These are phyloP conservation scores for Naganishia cerealis DNA, from an alignment of 1,284 basidiomycete genomes.

Conservation along the genomic window DNA sequence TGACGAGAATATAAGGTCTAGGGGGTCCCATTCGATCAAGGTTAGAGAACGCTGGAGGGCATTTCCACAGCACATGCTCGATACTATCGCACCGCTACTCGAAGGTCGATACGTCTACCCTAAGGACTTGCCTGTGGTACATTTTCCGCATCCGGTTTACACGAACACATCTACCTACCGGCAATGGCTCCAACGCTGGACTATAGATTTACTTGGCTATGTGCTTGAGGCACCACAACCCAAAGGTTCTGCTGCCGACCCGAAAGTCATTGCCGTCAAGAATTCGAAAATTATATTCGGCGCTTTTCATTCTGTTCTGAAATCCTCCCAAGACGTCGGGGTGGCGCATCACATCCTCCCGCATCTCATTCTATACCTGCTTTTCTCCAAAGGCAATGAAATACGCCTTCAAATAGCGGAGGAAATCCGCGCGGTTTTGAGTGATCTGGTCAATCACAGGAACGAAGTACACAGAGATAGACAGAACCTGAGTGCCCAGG, in stretches of 20 bases:
- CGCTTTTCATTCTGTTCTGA: constrained; percentile 73
- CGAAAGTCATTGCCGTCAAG: constrained; percentile 33
- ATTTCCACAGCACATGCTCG: constrained; percentile 75
- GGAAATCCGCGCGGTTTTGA: constrained; percentile 79
- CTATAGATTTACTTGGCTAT: constrained; percentile 75
- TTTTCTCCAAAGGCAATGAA: constrained; percentile 49
- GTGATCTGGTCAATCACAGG: constrained; percentile 74
- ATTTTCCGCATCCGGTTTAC: constrained; percentile 69
- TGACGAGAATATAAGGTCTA: constrained; percentile 39
- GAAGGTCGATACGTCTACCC: constrained; percentile 64
- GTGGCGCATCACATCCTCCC: constrained; percentile 89
- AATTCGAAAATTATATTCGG: constrained; percentile 71
- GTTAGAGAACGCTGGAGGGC: constrained; percentile 72
- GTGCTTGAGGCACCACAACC: constrained; percentile 37
- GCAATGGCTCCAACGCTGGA: constrained; percentile 95
- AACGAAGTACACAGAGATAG: constrained; percentile 66
- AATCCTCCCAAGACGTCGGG: constrained; percentile 79
- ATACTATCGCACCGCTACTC: constrained; percentile 85
- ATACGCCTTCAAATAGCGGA: constrained; percentile 68
- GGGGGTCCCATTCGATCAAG: constrained; percentile 63
- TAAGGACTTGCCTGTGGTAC: constrained; percentile 41
- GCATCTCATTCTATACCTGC: constrained; percentile 82
- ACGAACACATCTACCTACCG: constrained; percentile 74
- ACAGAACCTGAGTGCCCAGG: constrained; percentile 82
- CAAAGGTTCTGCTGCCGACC: constrained; percentile 22